Evolutionary conservation across 805 yeast genomes (phyloP).

Genomic region (Saturnispora galanensis): DNA sequence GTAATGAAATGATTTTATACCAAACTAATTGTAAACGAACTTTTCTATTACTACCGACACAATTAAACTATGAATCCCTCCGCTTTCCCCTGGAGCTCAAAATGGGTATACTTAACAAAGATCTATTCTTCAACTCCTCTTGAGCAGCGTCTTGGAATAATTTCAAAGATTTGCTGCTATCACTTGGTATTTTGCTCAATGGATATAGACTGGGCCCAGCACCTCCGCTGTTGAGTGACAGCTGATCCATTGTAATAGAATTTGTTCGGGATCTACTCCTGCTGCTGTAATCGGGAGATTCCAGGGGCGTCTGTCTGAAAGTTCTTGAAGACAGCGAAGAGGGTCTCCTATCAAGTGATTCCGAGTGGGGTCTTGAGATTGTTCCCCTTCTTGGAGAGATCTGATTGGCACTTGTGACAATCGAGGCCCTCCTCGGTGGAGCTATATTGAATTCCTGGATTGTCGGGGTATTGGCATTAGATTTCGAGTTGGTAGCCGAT

Average conservation of each 20-base stretch:
- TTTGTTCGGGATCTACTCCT: background rate
- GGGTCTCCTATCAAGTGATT: constrained; percentile 16
- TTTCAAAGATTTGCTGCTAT: background rate
- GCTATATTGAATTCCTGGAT: constrained; percentile 4
- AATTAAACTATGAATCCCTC: constrained; percentile 8
- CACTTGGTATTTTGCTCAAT: background rate
- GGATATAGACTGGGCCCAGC: too few relatives aligned
- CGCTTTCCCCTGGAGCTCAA: constrained; percentile 20
- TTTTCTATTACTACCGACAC: background rate
- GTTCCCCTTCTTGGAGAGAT: constrained; percentile 11
- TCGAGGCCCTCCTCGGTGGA: constrained; percentile 7
- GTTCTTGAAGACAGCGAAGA: constrained; percentile 26
- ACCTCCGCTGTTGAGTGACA: too few relatives aligned
- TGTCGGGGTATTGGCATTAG: background rate
- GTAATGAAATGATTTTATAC: too few relatives aligned
- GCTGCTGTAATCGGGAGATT: background rate
- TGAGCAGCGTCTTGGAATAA: background rate
- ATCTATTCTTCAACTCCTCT: constrained; percentile 14
- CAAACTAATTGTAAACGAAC: background rate
- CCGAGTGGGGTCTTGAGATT: constrained; percentile 2
- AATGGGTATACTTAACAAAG: constrained; percentile 25
- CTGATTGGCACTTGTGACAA: background rate
- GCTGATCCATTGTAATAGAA: too few relatives aligned
- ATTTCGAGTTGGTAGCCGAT: background rate
- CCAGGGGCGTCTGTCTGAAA: constrained; percentile 21